Evolutionary conservation across 306 rosid genomes (phyloP), one percentile per base, ranked within the genome.

Genomic region (Carpinus viminea): DNA sequence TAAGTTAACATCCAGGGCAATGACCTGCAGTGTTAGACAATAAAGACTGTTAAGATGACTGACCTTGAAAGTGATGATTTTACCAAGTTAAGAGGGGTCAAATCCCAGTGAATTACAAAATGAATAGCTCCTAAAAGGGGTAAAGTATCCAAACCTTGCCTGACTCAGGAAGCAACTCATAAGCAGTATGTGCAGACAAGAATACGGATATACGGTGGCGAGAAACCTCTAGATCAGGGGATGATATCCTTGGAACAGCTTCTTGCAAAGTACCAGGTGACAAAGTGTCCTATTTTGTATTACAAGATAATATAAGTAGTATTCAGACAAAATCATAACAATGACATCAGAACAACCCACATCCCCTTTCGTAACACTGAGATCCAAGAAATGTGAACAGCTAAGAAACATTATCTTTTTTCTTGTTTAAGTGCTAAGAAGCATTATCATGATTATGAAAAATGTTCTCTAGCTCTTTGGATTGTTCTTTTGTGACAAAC

Each of bases 111-210:
- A 69, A 52, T 12, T 46, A 57, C 54, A 45, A 18, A 31, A 11
- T 68, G 34, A 13, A 76, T 70, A 76, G 53, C 74, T 82, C 68
- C 65, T 43, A 8, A 76, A 82, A 84, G 78, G 78, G 79, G 78
- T 72, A 70, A 64, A 82, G 74, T 79, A 82, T 83, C 74, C 93
- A 83, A 83, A 93, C 98, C 98, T 93, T 93, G 83, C 98, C 98
- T 43, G 98, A 93, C 83, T 93, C 95, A 3, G 98, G 98, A 85
- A 93, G 93, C 81, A 93, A 82, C 72, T 93, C 93, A 43, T 90
- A 93, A 61, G 93, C 90, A 76, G 83, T 88, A 79, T 87, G 88
- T 12, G 88, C 46, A 74, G 95, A 87, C 83, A 93, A 76, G 88
- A 90, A 93, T 43, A 60, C 76, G 54, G 92, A 89, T 83, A 91